These are phyloP conservation scores for Yamadazyma sp. DNA, from an alignment of 805 yeast species.

Conservation along the genomic window DNA sequence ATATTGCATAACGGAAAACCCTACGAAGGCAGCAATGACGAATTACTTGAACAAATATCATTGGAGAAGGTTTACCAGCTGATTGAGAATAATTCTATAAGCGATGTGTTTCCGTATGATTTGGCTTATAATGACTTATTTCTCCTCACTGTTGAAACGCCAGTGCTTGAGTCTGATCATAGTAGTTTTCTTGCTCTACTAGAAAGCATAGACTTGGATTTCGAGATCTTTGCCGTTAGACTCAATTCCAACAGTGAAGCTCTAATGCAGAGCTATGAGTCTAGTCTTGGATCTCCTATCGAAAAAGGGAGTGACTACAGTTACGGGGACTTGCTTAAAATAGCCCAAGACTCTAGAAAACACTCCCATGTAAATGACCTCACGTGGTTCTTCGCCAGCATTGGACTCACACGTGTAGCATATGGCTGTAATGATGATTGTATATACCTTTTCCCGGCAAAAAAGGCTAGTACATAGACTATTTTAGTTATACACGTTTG, in stretches of 20 bases:
- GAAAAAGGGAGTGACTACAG: conserved; percentile 3
- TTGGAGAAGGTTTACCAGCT: conserved; percentile 1
- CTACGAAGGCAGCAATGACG: not conserved
- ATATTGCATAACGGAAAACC: conserved; percentile 4
- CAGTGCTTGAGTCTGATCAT: conserved; percentile 26
- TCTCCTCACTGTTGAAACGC: conserved; percentile 32
- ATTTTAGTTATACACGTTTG: too few species aligned
- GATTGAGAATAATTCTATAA: not conserved
- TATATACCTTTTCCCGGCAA: conserved; percentile 4
- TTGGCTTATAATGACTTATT: conserved; percentile 25
- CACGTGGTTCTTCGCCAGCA: conserved; percentile 5
- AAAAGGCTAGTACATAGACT: too few species aligned
- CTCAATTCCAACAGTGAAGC: conserved; percentile 7
- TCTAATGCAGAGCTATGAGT: conserved; percentile 3
- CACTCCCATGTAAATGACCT: not conserved
- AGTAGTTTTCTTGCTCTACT: conserved; percentile 18
- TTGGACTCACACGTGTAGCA: conserved; percentile 3
- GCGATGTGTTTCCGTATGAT: conserved; percentile 18
- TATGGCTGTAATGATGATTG: not conserved
- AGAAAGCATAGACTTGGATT: conserved; percentile 2
- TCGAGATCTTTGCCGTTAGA: conserved; percentile 13
- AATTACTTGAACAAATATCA: not conserved
- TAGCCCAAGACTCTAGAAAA: conserved; percentile 1
- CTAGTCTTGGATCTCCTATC: conserved; percentile 1
- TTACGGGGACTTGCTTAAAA: conserved; percentile 7